Base-by-base conservation (phyloP, 2,329 filamentous ascomycete species). In the Penicillium sp. region DNA sequence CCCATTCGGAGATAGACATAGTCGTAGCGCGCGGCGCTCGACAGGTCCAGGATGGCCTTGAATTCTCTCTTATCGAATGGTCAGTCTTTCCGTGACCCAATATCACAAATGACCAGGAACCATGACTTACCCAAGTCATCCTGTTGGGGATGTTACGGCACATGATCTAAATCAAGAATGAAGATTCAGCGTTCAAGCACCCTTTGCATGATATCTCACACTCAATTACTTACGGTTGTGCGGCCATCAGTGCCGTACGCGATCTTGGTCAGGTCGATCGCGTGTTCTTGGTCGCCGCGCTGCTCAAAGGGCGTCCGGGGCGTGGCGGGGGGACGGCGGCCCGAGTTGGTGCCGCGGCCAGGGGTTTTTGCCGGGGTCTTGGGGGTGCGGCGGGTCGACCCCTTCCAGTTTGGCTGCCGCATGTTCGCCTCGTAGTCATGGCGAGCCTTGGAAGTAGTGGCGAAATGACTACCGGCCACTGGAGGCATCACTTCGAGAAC, bases 1-100 rank as follows among this genome's bases (percentile, higher is more conserved):
- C 87, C 85, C 69, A 98, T 98, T 42, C 95, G 89, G 55, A 98
- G 80, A 75, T 99, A 99, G 82, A 96, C 87, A 76, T 98, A 98
- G 73, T 98, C 93, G 74, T 96, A 98, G 64, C 89, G 89, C 33
- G 92, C 93, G 77, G 84, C 87, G 74, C 88, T 92, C 16, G 88
- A 90, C 64, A 89, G 83, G 71, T 97, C 91, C 14, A 98, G 83
- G 58, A 96, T 88, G 0, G 82, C 78, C 80, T 96, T 96, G 16
- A 97, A 79, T 80, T 90, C 88, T 0, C 83, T 80, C 76, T 92
- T 57, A 30, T 45, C 19, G 6, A 8, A 11, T 13, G 13, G 19
- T 62, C 19, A 66, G 72, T 72, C 68, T 62, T 38, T 8, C 11
- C 16, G n/a, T 25, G 40, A 13, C 25, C 8, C n/a, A 25, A 8